Conservation (phyloP, 2,329 filamentous ascomycete species). For the Alternaria sp. region DNA sequence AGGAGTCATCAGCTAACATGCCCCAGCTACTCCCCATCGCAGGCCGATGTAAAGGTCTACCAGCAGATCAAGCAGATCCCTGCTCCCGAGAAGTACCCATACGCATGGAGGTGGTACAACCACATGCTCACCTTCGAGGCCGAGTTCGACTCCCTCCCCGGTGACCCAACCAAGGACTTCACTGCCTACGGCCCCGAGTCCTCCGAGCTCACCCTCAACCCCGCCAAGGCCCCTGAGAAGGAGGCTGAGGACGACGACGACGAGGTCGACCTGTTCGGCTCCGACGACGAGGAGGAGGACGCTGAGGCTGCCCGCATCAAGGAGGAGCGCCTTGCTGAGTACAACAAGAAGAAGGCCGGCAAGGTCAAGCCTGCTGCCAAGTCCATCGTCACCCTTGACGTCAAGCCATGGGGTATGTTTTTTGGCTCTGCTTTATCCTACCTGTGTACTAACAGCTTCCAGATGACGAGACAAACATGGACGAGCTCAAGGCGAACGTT, state of each 20-base stretch:
- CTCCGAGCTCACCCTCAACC: constrained; percentile 80
- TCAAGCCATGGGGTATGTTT: constrained; percentile 97
- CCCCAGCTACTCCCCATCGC: constrained; percentile 73
- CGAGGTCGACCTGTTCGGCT: constrained; percentile 92
- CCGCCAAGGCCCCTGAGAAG: constrained; percentile 79
- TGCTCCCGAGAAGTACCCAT: constrained; percentile 85
- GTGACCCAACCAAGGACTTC: constrained; percentile 88
- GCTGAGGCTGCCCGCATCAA: constrained; percentile 83
- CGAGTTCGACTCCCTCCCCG: constrained; percentile 89
- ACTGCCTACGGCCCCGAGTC: constrained; percentile 91
- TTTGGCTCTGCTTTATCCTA: neutral
- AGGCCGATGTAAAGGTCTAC: constrained; percentile 96
- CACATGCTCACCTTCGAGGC: constrained; percentile 93
- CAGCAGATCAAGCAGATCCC: constrained; percentile 84
- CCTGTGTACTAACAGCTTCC: constrained; percentile 28
- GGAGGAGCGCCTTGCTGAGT: constrained; percentile 90
- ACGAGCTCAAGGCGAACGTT: constrained; percentile 79
- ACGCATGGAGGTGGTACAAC: constrained; percentile 98
- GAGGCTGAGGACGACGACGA: constrained; percentile 68
- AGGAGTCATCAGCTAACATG: constrained; percentile 36
- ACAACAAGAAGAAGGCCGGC: constrained; percentile 95
- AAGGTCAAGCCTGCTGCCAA: constrained; percentile 94
- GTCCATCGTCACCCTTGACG: constrained; percentile 93
- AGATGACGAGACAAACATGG: constrained; percentile 96
- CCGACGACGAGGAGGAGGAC: constrained; percentile 75